These are phyloP conservation scores for Solanum pinnatisectum DNA, from an alignment of 257 asterid species.

Conservation along the genomic window DNA sequence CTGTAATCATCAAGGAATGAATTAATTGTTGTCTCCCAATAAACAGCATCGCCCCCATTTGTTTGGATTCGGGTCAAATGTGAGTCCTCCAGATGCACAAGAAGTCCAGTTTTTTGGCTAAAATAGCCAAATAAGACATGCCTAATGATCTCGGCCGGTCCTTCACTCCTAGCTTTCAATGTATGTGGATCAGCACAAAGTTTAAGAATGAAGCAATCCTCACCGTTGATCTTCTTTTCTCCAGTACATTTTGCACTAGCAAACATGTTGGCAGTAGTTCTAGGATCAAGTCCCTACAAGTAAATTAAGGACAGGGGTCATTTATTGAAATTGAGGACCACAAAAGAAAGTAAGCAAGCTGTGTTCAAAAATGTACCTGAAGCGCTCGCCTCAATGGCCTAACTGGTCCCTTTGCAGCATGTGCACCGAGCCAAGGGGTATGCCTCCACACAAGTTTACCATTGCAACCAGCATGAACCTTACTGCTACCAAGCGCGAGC, in stretches of 20 bases:
- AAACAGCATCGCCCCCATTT: slow-evolving; percentile 58
- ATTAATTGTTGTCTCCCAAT: slow-evolving; percentile 67
- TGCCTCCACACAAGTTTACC: slow-evolving; percentile 88
- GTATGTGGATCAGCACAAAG: slow-evolving; percentile 61
- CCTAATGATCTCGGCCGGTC: slow-evolving; percentile 62
- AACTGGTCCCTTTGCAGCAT: slow-evolving; percentile 80
- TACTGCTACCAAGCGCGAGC: slow-evolving; percentile 68
- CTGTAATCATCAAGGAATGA: slow-evolving; percentile 61
- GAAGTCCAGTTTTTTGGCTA: slow-evolving; percentile 82
- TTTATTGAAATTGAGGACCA: background rate
- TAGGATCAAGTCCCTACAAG: slow-evolving; percentile 66
- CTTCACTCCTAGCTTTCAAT: slow-evolving; percentile 67
- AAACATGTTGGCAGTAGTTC: slow-evolving; percentile 69
- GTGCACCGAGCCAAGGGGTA: slow-evolving; percentile 89
- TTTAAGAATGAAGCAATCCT: slow-evolving; percentile 65
- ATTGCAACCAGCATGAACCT: slow-evolving; percentile 76
- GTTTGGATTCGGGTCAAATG: slow-evolving; percentile 61
- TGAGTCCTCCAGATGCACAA: slow-evolving; percentile 69
- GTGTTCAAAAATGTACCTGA: slow-evolving; percentile 28
- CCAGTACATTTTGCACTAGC: slow-evolving; percentile 53
- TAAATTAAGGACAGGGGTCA: background rate
- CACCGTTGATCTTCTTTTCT: slow-evolving; percentile 62
- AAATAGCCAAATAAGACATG: slow-evolving; percentile 68
- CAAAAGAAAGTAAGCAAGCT: background rate
- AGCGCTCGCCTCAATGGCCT: slow-evolving; percentile 75